Base-by-base conservation (phyloP, 495 filamentous ascomycete species). In the Hypoxylon subgilvum region DNA sequence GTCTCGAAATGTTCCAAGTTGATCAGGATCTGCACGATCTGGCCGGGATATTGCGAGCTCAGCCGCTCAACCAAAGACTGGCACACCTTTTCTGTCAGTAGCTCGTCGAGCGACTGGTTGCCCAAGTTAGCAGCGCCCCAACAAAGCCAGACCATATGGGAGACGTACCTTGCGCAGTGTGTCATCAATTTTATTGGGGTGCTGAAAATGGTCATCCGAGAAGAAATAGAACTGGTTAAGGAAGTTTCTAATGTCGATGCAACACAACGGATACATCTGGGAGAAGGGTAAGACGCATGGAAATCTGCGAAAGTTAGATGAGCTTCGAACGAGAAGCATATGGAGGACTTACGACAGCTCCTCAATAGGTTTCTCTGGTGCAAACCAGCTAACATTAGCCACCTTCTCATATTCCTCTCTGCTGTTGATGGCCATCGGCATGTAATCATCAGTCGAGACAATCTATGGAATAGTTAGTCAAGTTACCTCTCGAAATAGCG, bases 251-350 rank as follows among this genome's bases (percentile, higher is more conserved):
- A 99, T 97, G 63, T 97, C 90, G 61, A 96, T 96, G 77, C 94
- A 99, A 73, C 92, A 96, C 25, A 96, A 80, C 3, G 92, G 92
- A 70, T 97, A 99, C 94, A 99, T 97, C 55, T 97, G 92, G 30
- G 92, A 97, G 70, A 99, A 99, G 9, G 94, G 94, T 10, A 99
- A 76, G 45, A 96, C 88, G 69, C 86, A 92, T 3, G 94, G 95
- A 67, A 93, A 96, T 2, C 91, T 93, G 32, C 9, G 53, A 46
- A 18, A 9, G 19, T 71, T 63, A 72, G 63, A 45, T 48, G 22
- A 17, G 16, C 3, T 23, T 35, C 25, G 12, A 12, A 32, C n/a
- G n/a, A 13, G 13, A 23, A n/a, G 21, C 19, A 23, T 9, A 23
- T 19, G 6, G 17, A 19, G 38, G 27, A 80, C 85, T 56, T 81